These are phyloP conservation scores for Nymphaea thermarum DNA, from an alignment of 164 flowering plant species.

Conservation along the genomic window DNA sequence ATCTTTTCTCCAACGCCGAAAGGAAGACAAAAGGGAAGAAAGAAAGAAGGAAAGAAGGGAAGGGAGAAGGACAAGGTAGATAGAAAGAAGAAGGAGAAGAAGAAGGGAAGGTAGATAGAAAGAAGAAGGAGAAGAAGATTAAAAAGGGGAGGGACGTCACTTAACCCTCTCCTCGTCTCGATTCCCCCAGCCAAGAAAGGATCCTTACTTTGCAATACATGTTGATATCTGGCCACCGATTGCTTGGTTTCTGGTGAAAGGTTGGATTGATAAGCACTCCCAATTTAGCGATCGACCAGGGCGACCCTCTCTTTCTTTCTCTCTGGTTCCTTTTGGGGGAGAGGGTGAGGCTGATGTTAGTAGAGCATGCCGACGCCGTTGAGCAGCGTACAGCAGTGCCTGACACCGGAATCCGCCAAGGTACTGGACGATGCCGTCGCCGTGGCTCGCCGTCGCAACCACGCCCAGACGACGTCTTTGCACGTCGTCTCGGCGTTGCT, in stretches of 20 bases:
- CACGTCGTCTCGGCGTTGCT: slow-evolving; percentile 64
- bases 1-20: background rate
- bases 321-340: background rate
- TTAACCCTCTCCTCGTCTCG: no score
- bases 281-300: no score
- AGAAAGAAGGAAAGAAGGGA: no score
- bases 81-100: no score
- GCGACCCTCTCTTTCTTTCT: no score
- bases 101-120: no score
- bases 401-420: slow-evolving; percentile 55
- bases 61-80: no score
- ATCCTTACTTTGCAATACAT: slow-evolving; percentile 4
- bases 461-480: slow-evolving; percentile 72
- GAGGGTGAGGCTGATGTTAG: slow-evolving; percentile 4
- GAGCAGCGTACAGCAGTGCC: slow-evolving; percentile 35
- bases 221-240: background rate
- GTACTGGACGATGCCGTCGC: slow-evolving; percentile 69
- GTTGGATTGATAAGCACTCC: no score
- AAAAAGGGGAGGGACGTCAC: no score
- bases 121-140: no score
- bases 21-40: background rate
- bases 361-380: slow-evolving; percentile 88
- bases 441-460: slow-evolving; percentile 58
- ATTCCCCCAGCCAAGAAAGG: no score
- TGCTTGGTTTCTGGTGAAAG: background rate